These are phyloP conservation scores for Colletotrichum lini DNA, from an alignment of 2,329 filamentous ascomycete genomes.

Conservation along the genomic window DNA sequence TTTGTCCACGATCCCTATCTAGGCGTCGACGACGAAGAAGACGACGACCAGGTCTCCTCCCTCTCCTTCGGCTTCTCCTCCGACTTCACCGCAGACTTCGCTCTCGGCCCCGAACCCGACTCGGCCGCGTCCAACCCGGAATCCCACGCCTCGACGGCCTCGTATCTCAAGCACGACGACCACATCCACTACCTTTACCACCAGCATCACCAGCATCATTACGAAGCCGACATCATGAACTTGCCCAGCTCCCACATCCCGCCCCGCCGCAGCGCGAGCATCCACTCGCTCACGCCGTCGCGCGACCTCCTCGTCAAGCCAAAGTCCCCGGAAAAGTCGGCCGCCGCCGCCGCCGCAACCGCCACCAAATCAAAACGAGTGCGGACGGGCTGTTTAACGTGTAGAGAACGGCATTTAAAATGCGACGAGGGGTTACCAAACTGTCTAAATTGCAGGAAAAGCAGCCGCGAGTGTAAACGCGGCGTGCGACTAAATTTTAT, in stretches of 20 bases:
- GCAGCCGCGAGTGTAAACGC: conserved; percentile 86
- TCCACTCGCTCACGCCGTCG: conserved; percentile 40
- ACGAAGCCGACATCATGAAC: conserved; percentile 47
- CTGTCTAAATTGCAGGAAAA: conserved; percentile 88
- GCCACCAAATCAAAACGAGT: conserved; percentile 83
- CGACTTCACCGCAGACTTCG: conserved; percentile 30
- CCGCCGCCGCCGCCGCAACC: conserved; percentile 39
- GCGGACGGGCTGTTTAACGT: conserved; percentile 91
- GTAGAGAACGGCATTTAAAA: conserved; percentile 89
- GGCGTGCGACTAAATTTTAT: conserved; percentile 93
- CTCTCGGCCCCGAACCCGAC: conserved; percentile 20
- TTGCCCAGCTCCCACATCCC: conserved; percentile 44
- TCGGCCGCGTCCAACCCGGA: conserved; percentile 14
- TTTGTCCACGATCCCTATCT: conserved; percentile 36
- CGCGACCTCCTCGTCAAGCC: conserved; percentile 38
- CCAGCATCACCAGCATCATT: conserved; percentile 45
- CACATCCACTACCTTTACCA: conserved; percentile 44
- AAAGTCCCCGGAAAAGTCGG: conserved; percentile 37
- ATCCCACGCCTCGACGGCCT: conserved; percentile 2
- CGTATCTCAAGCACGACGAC: conserved; percentile 44
- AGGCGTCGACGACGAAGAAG: conserved; percentile 28
- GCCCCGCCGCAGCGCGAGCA: conserved; percentile 41
- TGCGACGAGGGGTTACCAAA: conserved; percentile 82
- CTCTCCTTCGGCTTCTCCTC: conserved; percentile 47
- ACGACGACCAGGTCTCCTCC: conserved; percentile 42